These are phyloP conservation scores for Maudiozyma bulderi DNA, from an alignment of 805 yeast species.

Conservation along the genomic window DNA sequence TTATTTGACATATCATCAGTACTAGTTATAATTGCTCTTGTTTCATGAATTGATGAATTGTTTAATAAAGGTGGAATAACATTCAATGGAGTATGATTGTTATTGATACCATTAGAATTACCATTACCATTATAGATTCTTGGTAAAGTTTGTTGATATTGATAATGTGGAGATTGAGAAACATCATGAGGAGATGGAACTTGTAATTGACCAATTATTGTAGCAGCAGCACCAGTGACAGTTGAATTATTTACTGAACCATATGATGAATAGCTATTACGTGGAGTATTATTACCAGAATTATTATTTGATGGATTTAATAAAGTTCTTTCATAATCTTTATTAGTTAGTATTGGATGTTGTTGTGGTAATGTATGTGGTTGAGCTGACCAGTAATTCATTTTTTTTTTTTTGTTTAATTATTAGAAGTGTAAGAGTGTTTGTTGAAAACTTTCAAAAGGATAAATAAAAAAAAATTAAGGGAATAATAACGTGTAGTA, in stretches of 20 bases:
- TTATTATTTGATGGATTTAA: slow-evolving; percentile 1
- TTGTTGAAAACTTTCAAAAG: too few species aligned
- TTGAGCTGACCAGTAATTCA: neutral
- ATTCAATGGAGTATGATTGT: neutral
- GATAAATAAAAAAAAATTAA: too few species aligned
- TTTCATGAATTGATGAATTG: neutral
- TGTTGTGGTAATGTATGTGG: neutral
- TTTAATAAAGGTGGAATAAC: neutral
- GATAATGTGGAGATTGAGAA: slow-evolving; percentile 4
- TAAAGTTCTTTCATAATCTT: slow-evolving; percentile 1
- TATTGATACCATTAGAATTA: neutral
- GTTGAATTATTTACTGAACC: neutral
- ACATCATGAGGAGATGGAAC: slow-evolving; percentile 6
- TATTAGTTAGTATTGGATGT: neutral
- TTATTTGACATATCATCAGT: neutral
- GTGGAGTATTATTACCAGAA: neutral
- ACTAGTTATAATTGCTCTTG: neutral
- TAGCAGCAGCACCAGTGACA: neutral
- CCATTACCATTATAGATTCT: neutral
- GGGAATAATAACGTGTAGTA: too few species aligned
- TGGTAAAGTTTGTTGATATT: slow-evolving; percentile 4
- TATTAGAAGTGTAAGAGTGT: neutral
- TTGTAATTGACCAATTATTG: slow-evolving; percentile 1
- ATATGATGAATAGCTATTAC: neutral
- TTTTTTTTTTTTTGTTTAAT: neutral